These are phyloP conservation scores for Tolypocladium tundrense DNA, from an alignment of 2,329 filamentous ascomycete genomes.

Conservation along the genomic window DNA sequence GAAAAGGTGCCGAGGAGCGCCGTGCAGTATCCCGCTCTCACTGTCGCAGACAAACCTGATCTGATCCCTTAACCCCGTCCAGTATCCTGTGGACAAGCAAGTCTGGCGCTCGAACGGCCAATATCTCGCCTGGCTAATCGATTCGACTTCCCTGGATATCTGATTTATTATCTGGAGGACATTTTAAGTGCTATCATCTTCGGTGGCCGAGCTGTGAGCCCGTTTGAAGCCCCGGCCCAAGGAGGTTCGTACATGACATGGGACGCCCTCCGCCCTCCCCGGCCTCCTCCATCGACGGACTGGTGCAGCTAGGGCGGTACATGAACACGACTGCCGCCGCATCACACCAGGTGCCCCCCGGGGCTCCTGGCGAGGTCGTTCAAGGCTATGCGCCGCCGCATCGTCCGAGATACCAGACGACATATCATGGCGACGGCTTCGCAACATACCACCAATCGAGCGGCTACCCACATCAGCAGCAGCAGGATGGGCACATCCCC, in stretches of 20 bases:
- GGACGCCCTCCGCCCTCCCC: constrained; percentile 34
- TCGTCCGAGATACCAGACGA: neutral
- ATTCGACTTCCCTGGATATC: neutral
- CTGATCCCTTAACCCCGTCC: neutral
- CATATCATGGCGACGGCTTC: neutral
- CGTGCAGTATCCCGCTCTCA: neutral
- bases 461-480: neutral
- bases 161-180: neutral
- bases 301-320: constrained; percentile 2
- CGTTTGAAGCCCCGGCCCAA: neutral
- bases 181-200: no score
- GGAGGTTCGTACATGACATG: constrained; percentile 16
- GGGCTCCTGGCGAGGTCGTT: neutral
- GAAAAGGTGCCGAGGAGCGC: neutral
- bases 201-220: neutral
- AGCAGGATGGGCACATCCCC: neutral
- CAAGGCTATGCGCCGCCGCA: neutral
- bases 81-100: neutral
- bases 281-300: constrained; percentile 23
- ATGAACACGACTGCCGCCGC: neutral
- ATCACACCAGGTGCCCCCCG: neutral
- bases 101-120: neutral
- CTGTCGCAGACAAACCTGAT: neutral
- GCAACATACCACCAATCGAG: neutral
- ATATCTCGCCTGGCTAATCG: neutral